Evolutionary conservation across 129 eudicot species (phyloP).

Genomic region (Lonicera japonica): DNA sequence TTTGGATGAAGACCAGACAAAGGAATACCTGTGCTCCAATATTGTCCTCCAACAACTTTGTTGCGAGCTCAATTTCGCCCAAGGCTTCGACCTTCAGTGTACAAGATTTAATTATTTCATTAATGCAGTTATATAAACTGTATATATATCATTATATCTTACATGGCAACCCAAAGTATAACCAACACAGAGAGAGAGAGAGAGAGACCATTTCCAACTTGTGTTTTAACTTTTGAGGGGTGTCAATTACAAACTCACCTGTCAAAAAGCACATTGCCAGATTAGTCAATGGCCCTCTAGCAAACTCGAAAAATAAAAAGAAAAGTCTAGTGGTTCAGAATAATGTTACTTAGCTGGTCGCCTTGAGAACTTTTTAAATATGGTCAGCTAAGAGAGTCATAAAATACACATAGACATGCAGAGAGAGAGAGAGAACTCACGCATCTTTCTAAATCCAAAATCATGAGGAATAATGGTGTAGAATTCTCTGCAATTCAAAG

Average conservation of each 20-base stretch:
- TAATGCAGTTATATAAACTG: neutral
- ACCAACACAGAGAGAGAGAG: neutral
- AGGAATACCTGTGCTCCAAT: constrained; percentile 59
- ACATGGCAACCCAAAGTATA: neutral
- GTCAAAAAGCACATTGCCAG: constrained; percentile 13
- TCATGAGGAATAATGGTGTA: constrained; percentile 95
- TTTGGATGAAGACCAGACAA: neutral
- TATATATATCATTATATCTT: neutral
- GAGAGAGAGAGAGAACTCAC: constrained; percentile 44
- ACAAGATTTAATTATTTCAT: constrained; percentile 6
- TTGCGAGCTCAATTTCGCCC: constrained; percentile 94
- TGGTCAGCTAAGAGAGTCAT: neutral
- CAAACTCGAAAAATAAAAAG: constrained; percentile 2
- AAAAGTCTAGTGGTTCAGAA: neutral
- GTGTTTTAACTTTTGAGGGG: constrained; percentile 84
- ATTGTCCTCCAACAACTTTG: constrained; percentile 71
- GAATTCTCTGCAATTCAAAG: constrained; percentile 67
- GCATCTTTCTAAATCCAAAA: constrained; percentile 87
- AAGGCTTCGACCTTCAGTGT: constrained; percentile 81
- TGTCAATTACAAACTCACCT: constrained; percentile 92
- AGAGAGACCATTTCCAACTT: constrained; percentile 80
- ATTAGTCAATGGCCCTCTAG: neutral
- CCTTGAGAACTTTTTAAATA: neutral
- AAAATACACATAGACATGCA: neutral
- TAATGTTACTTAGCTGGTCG: neutral